Evolutionary conservation across 108 stramenopile species (phyloP).

Genomic region (Stephanodiscus triporus): DNA sequence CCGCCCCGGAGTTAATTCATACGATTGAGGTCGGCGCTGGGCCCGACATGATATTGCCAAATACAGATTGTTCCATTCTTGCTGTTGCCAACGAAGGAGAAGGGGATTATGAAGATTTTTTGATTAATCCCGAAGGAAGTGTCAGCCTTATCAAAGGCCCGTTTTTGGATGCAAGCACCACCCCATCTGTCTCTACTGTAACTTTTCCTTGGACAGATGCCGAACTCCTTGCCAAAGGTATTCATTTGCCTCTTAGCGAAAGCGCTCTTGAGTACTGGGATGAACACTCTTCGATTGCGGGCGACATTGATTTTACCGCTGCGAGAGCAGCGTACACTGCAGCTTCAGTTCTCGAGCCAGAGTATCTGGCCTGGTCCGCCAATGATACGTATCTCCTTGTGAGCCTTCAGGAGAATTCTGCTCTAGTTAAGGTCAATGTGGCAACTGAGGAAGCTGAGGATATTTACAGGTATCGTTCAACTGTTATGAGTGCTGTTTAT

Average conservation of each 20-base stretch:
- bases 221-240: conserved; percentile 33
- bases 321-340: conserved; percentile 40
- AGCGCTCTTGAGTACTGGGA: conserved; percentile 58
- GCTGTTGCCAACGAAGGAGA: conserved; percentile 62
- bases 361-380: conserved; percentile 49
- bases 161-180: conserved; percentile 8
- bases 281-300: conserved; percentile 35
- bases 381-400: conserved; percentile 50
- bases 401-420: conserved; percentile 61
- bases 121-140: conserved; percentile 34
- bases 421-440: conserved; percentile 46
- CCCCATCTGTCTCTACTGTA: conserved; percentile 21
- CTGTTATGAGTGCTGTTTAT: no score
- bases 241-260: conserved; percentile 47
- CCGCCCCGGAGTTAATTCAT: conserved; percentile 22
- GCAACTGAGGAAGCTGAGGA: conserved; percentile 39
- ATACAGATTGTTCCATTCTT: conserved; percentile 44
- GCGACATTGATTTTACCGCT: conserved; percentile 28
- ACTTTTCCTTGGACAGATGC: conserved; percentile 48
- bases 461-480: conserved; percentile 22
- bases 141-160: conserved; percentile 23
- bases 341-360: conserved; percentile 49
- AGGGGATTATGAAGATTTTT: conserved; percentile 28
- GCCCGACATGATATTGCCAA: conserved; percentile 36
- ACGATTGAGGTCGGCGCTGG: conserved; percentile 44